phyloP scores from a whole-genome alignment of 805 yeast species.

The Wickerhamiella hasegawae region DNA sequence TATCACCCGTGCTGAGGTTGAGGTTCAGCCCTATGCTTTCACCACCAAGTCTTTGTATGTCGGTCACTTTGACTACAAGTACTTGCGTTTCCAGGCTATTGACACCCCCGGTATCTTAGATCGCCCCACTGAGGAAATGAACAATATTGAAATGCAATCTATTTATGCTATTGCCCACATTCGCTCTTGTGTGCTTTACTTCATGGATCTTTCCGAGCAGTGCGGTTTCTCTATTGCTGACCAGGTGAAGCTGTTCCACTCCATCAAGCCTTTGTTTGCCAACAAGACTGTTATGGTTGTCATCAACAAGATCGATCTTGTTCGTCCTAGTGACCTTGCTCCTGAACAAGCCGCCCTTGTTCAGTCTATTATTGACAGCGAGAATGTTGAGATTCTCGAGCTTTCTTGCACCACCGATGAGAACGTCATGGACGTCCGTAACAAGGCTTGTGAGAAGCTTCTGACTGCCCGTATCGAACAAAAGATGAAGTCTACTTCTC shows the following conservation, averaged over 20 bases:
- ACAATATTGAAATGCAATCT: slow-evolving; percentile 98
- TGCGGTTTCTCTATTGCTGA: slow-evolving; percentile 97
- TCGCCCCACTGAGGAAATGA: slow-evolving; percentile 98
- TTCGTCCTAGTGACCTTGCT: slow-evolving; percentile 69
- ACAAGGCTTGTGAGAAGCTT: slow-evolving; percentile 93
- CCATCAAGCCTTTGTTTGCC: slow-evolving; percentile 92
- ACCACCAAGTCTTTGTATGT: slow-evolving; percentile 95
- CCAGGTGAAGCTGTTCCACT: slow-evolving; percentile 91
- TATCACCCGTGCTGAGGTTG: slow-evolving; percentile 96
- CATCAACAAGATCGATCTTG: slow-evolving; percentile 86
- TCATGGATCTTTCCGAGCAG: slow-evolving; percentile 97
- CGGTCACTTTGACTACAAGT: slow-evolving; percentile 97
- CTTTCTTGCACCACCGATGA: slow-evolving; percentile 90
- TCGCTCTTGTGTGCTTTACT: slow-evolving; percentile 89
- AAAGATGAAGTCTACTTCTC: slow-evolving; percentile 81
- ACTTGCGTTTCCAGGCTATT: slow-evolving; percentile 93
- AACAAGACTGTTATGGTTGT: slow-evolving; percentile 94
- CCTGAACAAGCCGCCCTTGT: slow-evolving; percentile 58
- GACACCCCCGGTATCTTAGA: slow-evolving; percentile 99
- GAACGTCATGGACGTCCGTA: slow-evolving; percentile 88
- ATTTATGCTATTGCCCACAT: slow-evolving; percentile 97
- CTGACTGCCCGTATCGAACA: slow-evolving; percentile 92
- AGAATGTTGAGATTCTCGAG: slow-evolving; percentile 84
- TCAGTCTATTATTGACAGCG: slow-evolving; percentile 39
- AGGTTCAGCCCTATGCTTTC: slow-evolving; percentile 98